Evolutionary conservation across 2,329 filamentous ascomycete species (phyloP).

Genomic region (Colletotrichum tamarilloi): DNA sequence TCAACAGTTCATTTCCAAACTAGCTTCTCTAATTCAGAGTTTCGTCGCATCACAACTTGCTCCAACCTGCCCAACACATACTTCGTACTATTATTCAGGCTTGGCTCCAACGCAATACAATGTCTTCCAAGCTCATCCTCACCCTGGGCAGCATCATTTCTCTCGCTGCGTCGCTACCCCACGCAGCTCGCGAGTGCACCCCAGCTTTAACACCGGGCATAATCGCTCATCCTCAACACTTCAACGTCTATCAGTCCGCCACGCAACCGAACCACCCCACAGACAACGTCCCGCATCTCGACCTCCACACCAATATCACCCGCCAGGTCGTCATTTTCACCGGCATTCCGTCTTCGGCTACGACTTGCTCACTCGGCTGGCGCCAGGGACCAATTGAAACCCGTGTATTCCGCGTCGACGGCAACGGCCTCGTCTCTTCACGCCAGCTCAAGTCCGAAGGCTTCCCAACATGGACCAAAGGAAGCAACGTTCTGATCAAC

Average conservation of each 20-base stretch:
- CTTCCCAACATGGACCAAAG: slow-evolving; percentile 11
- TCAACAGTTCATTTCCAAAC: no score
- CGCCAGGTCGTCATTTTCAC: slow-evolving; percentile 46
- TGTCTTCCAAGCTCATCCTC: no score
- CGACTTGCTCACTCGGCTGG: slow-evolving; percentile 45
- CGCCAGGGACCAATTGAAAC: slow-evolving; percentile 48
- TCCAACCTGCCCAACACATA: no score
- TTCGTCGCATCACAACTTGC: no score
- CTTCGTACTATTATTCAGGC: no score
- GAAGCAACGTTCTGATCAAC: slow-evolving; percentile 15
- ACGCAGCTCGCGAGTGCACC: no score
- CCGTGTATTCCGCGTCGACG: slow-evolving; percentile 50
- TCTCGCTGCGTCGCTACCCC: no score
- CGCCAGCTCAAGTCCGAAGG: slow-evolving; percentile 21
- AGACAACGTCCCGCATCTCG: slow-evolving; percentile 38
- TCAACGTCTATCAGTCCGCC: slow-evolving; percentile 29
- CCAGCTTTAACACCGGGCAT: no score
- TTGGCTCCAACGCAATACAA: no score
- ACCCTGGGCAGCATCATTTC: no score
- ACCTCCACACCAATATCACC: slow-evolving; percentile 39
- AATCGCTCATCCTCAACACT: slow-evolving; percentile 27
- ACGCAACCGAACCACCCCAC: slow-evolving; percentile 2
- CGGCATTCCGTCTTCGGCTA: slow-evolving; percentile 43
- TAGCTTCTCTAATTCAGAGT: no score
- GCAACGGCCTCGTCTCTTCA: slow-evolving; percentile 39